These are phyloP conservation scores for Phytomonas francai DNA, from an alignment of 208 protist genomes.

Conservation along the genomic window DNA sequence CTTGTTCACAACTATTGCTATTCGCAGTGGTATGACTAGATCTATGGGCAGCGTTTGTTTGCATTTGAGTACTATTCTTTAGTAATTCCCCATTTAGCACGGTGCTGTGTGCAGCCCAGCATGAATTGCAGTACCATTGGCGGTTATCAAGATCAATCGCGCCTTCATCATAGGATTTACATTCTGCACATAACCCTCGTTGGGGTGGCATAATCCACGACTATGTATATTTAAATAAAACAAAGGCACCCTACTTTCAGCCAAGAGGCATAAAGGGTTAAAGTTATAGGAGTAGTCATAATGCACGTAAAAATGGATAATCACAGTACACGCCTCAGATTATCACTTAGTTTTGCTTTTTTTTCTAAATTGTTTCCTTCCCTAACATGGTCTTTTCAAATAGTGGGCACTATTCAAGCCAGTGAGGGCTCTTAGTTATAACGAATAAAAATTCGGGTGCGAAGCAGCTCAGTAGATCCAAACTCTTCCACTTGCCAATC, in stretches of 20 bases:
- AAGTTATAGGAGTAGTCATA: neutral
- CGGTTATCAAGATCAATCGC: slow-evolving; percentile 27
- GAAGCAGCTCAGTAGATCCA: slow-evolving; percentile 46
- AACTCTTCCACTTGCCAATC: slow-evolving; percentile 42
- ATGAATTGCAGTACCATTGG: slow-evolving; percentile 53
- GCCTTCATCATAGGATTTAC: slow-evolving; percentile 51
- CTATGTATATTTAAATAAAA: neutral
- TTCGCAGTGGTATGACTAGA: neutral
- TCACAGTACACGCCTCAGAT: neutral
- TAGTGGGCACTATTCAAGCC: neutral
- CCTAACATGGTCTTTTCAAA: neutral
- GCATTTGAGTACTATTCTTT: neutral
- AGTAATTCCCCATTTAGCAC: neutral
- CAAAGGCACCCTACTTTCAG: neutral
- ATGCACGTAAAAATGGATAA: neutral
- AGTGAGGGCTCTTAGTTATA: slow-evolving; percentile 20
- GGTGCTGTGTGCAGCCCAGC: slow-evolving; percentile 34
- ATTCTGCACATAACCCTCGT: slow-evolving; percentile 40
- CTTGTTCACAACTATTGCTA: neutral
- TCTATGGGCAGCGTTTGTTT: neutral
- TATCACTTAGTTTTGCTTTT: neutral
- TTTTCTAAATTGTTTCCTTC: neutral
- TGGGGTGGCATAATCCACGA: slow-evolving; percentile 14
- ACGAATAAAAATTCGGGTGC: slow-evolving; percentile 58
- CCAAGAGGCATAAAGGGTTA: neutral